Base-by-base conservation (phyloP, 768 basidiomycete genomes). In the Mrakia hoshinonis region DNA sequence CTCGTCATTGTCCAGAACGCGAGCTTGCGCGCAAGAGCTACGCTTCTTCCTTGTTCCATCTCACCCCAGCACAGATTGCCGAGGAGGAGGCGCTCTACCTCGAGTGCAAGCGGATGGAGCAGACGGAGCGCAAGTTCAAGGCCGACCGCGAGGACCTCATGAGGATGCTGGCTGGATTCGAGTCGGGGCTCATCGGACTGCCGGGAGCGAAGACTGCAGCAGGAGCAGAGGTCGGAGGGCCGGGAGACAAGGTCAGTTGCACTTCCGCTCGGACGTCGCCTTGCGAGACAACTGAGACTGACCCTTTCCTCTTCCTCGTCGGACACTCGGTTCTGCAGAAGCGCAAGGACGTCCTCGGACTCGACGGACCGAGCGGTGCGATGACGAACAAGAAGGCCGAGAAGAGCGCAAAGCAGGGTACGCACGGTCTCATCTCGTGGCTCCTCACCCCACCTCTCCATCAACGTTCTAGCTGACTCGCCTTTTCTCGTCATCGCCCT, bases 51-150 rank as follows among this genome's bases (percentile, higher is more conserved):
- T 85, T 98, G n/a, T 91, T 93, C 80, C 86, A 85, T 69, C 87
- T 95, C n/a, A 89, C 92, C 0, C 84, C 87, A 4, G 87, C 89
- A 62, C 91, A 97, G 80, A 88, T 95, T 54, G 89, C 88, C 22
- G 94, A 99, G 78, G 96, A 98, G 82, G 94, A 97, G 76, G 89
- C 91, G 10, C 83, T 99, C 3, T 97, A 90, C 80, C 81, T 97
- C 73, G 92, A 97, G 79, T 85, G 95, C 63, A 93, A 94, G 77
- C 87, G 91, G n/a, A 84, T 99, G 63, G 94, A 97, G 78, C 95
- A 97, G 80, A 91, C 84, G 72, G 93, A 96, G 78, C 85, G 89
- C 39, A 84, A 84, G 67, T 97, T 93, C 82, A 89, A 89, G 80
- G 86, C 86, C 74, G 92, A 96, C 24, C 83, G 93, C 22, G 92